Evolutionary conservation across 768 basidiomycete species (phyloP), one percentile per base, ranked within the genome.

Genomic region (Termitomyces heimii): DNA sequence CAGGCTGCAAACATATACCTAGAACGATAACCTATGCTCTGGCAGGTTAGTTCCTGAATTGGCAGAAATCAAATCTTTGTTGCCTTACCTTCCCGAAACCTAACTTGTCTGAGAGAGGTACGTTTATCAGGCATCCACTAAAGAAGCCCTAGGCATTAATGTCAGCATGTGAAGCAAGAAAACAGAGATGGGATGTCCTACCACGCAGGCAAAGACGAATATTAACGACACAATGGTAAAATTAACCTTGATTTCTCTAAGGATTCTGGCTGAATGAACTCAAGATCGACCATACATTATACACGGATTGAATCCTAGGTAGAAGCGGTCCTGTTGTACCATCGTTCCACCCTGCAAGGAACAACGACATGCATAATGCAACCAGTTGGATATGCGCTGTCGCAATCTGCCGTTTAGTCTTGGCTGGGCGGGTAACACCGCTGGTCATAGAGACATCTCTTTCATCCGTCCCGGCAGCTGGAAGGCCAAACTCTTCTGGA

Each of bases 301-400:
- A 90, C 73, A 63, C 77, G 7, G 69, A 67, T 66, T 88, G 89
- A 48, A 93, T 84, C 12, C 83, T 77, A 1, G 88, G 90, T 5
- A 93, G 69, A 20, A 94, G 69, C 1, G 91, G 89, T 1, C 91
- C 91, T 14, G 82, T 81, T 0, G 84, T 79, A 13, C 84, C 85
- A 67, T 91, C 90, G 63, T 86, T 89, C 89, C 89, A 92, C 16
- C 91, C 91, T 16, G 77, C 77, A 4, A 89, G 69, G 58, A 85
- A 84, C 47, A 86, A 52, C 12, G 75, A 71, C 71, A 75, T 82
- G 61, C 84, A 88, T 35, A 84, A 69, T 0, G 83, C 67, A 18
- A 70, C 62, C 56, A 85, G 81, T 58, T 88, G 85, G 28, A 85
- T 67, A 20, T 65, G 65, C 32, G 63, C 67, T 12, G 55, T 59